Conservation (phyloP, 345 rosid genomes). For the Eucalyptus regnans region DNA sequence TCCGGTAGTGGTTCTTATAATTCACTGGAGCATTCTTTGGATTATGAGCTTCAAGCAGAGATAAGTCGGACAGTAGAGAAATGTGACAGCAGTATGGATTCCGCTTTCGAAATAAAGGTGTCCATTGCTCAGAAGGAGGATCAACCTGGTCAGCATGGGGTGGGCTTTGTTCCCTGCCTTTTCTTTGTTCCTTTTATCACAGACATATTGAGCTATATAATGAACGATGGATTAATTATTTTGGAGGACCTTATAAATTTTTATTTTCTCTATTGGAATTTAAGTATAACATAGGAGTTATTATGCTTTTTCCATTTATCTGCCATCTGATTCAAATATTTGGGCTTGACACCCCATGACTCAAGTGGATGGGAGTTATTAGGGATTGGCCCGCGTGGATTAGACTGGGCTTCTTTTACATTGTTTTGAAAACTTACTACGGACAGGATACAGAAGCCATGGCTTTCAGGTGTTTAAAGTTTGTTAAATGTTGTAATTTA, state of each 20-base stretch:
- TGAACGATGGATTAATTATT: neutral
- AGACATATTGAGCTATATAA: neutral
- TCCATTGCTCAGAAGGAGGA: slow-evolving; percentile 14
- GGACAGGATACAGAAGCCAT: too few relatives aligned
- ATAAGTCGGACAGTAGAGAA: neutral
- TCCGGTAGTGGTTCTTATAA: slow-evolving; percentile 14
- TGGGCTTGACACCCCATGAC: neutral
- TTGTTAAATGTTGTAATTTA: too few relatives aligned
- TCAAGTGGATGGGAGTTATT: too few relatives aligned
- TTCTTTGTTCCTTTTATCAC: neutral
- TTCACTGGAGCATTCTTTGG: slow-evolving; percentile 7
- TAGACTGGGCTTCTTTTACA: too few relatives aligned
- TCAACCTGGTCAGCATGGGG: slow-evolving; percentile 21
- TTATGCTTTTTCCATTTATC: neutral
- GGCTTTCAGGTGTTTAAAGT: too few relatives aligned
- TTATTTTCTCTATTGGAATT: neutral
- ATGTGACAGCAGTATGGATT: neutral
- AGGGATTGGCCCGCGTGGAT: too few relatives aligned
- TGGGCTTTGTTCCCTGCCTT: slow-evolving; percentile 5
- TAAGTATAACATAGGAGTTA: neutral
- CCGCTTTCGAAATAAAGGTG: neutral
- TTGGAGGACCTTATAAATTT: neutral
- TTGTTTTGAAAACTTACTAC: too few relatives aligned
- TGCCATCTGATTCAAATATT: neutral
- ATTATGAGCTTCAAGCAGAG: slow-evolving; percentile 17